Percentiles rank a stretch among this genome's conserved stretches.
These are phyloP conservation scores for Platanus orientalis DNA, from an alignment of 164 flowering plant species.

Conservation along the genomic window DNA sequence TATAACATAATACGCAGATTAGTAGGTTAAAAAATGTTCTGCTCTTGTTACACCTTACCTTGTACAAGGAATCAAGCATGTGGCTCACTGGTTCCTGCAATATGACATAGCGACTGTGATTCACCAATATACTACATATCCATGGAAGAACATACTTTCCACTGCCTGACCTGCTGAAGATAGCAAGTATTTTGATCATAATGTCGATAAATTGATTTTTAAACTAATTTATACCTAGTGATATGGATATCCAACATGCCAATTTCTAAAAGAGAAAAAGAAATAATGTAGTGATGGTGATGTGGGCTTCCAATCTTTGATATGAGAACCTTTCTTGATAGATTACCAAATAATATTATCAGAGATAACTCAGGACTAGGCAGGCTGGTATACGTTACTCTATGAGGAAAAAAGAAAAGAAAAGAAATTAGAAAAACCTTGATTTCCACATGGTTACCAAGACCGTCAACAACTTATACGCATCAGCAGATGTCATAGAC, in stretches of 20 bases:
- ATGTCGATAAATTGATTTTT: neutral
- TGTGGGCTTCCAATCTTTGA: neutral
- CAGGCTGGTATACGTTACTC: neutral
- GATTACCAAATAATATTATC: too few species aligned
- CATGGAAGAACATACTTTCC: slow-evolving; percentile 70
- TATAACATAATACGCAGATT: neutral
- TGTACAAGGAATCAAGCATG: slow-evolving; percentile 46
- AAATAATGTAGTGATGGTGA: neutral
- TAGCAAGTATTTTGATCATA: neutral
- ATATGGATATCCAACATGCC: neutral
- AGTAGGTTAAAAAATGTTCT: neutral
- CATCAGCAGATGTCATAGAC: slow-evolving; percentile 54
- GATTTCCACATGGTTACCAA: slow-evolving; percentile 65
- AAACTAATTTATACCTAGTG: neutral
- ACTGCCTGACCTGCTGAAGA: slow-evolving; percentile 44
- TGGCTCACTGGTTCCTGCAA: slow-evolving; percentile 41
- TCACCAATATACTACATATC: slow-evolving; percentile 58
- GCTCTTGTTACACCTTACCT: slow-evolving; percentile 41
- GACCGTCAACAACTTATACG: slow-evolving; percentile 46
- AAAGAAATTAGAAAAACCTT: slow-evolving; percentile 39
- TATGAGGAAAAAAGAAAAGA: neutral
- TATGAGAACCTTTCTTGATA: neutral
- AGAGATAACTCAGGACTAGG: too few species aligned
- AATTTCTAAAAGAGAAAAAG: neutral
- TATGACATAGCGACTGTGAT: slow-evolving; percentile 42